These are phyloP conservation scores for Diplodia seriata DNA, from an alignment of 2,329 filamentous ascomycete genomes.

Conservation along the genomic window DNA sequence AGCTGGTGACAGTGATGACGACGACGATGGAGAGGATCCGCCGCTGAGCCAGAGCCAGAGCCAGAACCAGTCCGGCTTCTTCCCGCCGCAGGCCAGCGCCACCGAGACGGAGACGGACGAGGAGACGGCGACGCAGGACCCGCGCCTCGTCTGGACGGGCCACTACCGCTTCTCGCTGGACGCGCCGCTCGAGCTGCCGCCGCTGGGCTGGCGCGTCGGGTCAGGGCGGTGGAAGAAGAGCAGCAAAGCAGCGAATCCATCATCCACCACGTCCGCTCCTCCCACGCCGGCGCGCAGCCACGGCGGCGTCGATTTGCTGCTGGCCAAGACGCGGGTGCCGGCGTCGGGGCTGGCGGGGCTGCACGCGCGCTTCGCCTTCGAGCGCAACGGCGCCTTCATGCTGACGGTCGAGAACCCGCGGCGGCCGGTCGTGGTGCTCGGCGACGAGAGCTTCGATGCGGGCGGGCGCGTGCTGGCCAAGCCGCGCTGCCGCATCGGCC, in stretches of 20 bases:
- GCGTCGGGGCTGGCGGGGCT: not conserved
- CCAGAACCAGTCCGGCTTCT: not conserved
- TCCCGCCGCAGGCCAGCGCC: constrained; percentile 3
- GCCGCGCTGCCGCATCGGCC: not conserved
- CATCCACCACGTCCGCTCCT: not conserved
- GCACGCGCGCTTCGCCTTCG: constrained; percentile 17
- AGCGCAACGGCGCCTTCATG: constrained; percentile 19
- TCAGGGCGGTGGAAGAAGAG: not conserved
- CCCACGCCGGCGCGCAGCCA: not conserved
- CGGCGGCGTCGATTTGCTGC: constrained; percentile 19
- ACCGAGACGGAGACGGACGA: constrained; percentile 22
- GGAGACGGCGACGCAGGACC: constrained; percentile 10
- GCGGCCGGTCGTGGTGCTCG: constrained; percentile 7
- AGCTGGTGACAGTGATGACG: not conserved
- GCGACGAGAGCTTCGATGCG: constrained; percentile 12
- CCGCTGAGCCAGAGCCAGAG: not conserved
- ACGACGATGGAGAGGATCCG: not conserved
- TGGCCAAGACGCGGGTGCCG: constrained; percentile 11
- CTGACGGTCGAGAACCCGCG: constrained; percentile 18
- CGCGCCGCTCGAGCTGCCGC: constrained; percentile 12
- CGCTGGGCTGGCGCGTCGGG: constrained; percentile 14
- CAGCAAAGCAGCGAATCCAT: not conserved
- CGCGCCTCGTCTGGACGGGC: constrained; percentile 18
- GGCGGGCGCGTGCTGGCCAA: constrained; percentile 12
- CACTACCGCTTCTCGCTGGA: constrained; percentile 22